Base-by-base conservation (phyloP, 768 basidiomycete species). In the Pisolithus tinctorius region DNA sequence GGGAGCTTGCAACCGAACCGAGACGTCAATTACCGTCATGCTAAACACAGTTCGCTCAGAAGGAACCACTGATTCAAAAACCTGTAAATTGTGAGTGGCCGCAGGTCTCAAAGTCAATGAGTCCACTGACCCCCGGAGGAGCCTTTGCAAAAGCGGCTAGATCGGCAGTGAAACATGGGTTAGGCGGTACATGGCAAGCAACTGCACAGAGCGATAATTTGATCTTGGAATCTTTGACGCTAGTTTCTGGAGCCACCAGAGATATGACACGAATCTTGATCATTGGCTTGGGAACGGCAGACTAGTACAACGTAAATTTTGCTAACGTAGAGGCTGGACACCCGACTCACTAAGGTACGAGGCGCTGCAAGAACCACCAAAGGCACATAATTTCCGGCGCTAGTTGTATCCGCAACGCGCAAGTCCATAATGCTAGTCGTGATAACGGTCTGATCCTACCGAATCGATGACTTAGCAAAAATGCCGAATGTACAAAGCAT, bases 1-100 rank as follows among this genome's bases (percentile, higher is more conserved):
- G 1, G 79, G 78, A 1, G 85, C 78, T 20, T 80, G 70, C 1
- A 79, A 53, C 46, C 83, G 81, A 10, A 89, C 58, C 0, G 89
- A 87, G 9, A 82, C 78, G 58, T 93, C 86, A 16, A 71, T 52
- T 20, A 93, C 60, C 55, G 76, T 79, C 31, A 94, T 53, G n/a
- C 75, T 71, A 25, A 97, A 68, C 10, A 74, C 72, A 6, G 93
- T 97, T 40, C 86, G 71, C 63, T 98, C 96, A 50, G 78, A 92
- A 1, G 96, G 96, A 14, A 93, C 81, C 11, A 96, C 93, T 23
- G 91, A 79, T 65, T 94, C 94, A 61, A 99, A 99, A 1, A 88
- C 86, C 93, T 83, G 53, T 6, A 34, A 45, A 27, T 45, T 26
- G 17, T 29, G n/a, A 27, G 23, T 52, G 39, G 38, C 29, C 46